phyloP scores from a whole-genome alignment of 176 grass and related monocot species.

The Hordeum vulgare region MorexV3_pseudomolecules_assembly NC_058523.1:546660827-546661326 shows the following conservation, averaged over 20 bases:
- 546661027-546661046: background rate
- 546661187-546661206: conserved; percentile 21
- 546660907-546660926: background rate
- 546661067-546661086: background rate
- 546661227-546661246: background rate
- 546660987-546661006: background rate
- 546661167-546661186: conserved; percentile 38
- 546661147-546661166: conserved; percentile 34
- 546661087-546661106: background rate
- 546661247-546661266: background rate
- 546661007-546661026: background rate
- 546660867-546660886: too few relatives aligned
- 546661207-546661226: background rate
- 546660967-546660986: background rate
- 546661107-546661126: background rate
- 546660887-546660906: too few relatives aligned
- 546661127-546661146: conserved; percentile 2
- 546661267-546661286: background rate
- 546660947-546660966: background rate
- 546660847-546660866: too few relatives aligned
- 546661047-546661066: background rate
- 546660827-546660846: too few relatives aligned
- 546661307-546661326: conserved; percentile 54
- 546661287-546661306: background rate
- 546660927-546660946: background rate